Conservation (phyloP, 2,329 filamentous ascomycete species). For the Clonostachys rhizophaga region DNA sequence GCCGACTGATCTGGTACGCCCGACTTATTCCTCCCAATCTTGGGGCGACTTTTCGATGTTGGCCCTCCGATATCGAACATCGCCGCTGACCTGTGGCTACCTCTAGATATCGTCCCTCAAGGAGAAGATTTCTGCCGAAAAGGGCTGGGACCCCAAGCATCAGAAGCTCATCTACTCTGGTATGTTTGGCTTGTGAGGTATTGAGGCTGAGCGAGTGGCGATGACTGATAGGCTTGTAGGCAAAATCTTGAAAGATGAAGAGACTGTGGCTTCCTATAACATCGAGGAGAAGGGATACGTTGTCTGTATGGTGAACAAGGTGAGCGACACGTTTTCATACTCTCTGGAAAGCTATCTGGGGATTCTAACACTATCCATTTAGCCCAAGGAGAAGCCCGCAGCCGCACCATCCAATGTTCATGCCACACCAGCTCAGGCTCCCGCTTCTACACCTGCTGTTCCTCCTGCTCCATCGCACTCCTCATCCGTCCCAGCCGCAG, state of each 20-base stretch:
- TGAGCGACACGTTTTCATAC: slow-evolving; percentile 31
- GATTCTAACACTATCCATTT: neutral
- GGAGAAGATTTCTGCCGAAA: slow-evolving; percentile 85
- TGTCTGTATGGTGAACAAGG: slow-evolving; percentile 98
- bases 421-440: slow-evolving; percentile 49
- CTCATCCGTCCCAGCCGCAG: slow-evolving; percentile 40
- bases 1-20: slow-evolving; percentile 80
- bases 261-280: slow-evolving; percentile 93
- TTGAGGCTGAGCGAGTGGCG: neutral
- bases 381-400: slow-evolving; percentile 57
- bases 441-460: slow-evolving; percentile 58
- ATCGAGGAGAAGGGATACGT: slow-evolving; percentile 99
- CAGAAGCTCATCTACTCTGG: slow-evolving; percentile 99
- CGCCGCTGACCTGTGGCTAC: slow-evolving; percentile 5
- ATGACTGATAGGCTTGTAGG: slow-evolving; percentile 43
- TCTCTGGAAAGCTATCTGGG: neutral
- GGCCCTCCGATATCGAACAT: slow-evolving; percentile 1
- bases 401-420: slow-evolving; percentile 40
- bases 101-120: slow-evolving; percentile 81
- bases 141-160: slow-evolving; percentile 85
- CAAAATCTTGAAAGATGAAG: slow-evolving; percentile 97
- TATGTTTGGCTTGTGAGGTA: slow-evolving; percentile 35
- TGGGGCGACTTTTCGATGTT: neutral
- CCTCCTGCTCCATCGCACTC: slow-evolving; percentile 30
- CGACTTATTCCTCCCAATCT: slow-evolving; percentile 17